Evolutionary conservation across 2,329 filamentous ascomycete species (phyloP), one percentile per base, ranked within the genome.

Genomic region (Colletotrichum neosansevieriae): DNA sequence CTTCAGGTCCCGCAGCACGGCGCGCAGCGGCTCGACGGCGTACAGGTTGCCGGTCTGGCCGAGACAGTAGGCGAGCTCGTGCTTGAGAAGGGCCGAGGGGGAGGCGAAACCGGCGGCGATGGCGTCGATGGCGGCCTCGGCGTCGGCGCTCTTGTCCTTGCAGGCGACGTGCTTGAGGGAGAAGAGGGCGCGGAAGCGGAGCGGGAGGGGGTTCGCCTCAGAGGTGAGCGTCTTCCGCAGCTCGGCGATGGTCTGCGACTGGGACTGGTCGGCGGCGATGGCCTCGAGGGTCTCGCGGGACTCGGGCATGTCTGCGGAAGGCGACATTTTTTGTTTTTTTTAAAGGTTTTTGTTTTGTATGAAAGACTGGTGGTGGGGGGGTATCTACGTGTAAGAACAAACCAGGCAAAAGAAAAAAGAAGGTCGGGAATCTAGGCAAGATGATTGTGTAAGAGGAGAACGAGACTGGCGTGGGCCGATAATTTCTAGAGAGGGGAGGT

Each of bases 31-130:
- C 10, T 90, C 86, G 10, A 94, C 88, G 0, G 94, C 92, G 51
- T 90, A 90, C 58, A 86, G 80, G 76, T 97, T 94, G 66, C 90
- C 90, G 1, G 93, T 95, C 82, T 99, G 96, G 7, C 96, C 96
- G 2, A 99, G 87, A 77, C 96, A 99, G 83, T 99, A 99, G 29
- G 96, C 96, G 56, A 99, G 86, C 79, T 99, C 96, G 80, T 99
- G 96, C 83, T 98, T 98, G 53, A 98, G 85, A 9, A 98, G 86
- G 3, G 94, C 95, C 4, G 95, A 98, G 0, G 92, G 90, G 3
- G 95, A 97, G 0, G 84, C 75, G 74, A 99, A 96, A 2, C 86
- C 95, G 7, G 94, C 94, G 2, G 95, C 94, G 74, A 99, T 99
- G 47, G 96, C 94, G 64, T 90, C 86, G 73, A 92, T 88, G 57